These are phyloP conservation scores for Ensete glaucum DNA, from an alignment of 176 grass and related monocot species.

Conservation along the genomic window DNA sequence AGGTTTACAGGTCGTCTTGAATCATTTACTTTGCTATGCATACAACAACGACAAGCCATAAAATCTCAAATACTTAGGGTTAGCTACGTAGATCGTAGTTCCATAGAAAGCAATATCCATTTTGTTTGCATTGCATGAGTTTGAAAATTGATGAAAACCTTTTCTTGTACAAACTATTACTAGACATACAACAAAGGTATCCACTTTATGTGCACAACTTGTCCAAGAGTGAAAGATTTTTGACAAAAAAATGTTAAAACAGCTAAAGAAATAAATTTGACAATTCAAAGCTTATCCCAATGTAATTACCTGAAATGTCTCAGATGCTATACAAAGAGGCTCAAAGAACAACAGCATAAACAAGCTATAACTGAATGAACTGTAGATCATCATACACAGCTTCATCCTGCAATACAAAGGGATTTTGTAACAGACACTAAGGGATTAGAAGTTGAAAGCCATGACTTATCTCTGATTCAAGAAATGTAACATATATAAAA, in stretches of 20 bases:
- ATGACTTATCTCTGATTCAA: background rate
- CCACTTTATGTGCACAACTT: background rate
- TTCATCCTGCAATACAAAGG: conserved; percentile 57
- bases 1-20: background rate
- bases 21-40: conserved; percentile 1
- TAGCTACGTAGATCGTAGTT: too few relatives aligned
- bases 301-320: conserved; percentile 84
- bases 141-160: too few relatives aligned
- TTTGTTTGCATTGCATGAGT: too few relatives aligned
- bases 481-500: background rate
- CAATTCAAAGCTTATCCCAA: background rate
- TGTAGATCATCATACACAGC: conserved; percentile 63
- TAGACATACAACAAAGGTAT: background rate
- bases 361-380: conserved; percentile 62
- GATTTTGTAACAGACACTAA: background rate
- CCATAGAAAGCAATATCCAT: too few relatives aligned
- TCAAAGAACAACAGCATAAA: conserved; percentile 95
- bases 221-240: background rate
- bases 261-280: conserved; percentile 12
- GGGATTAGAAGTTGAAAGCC: conserved; percentile 3
- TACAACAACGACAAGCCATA: background rate
- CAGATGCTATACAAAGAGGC: conserved; percentile 79
- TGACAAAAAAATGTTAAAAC: background rate
- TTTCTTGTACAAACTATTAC: too few relatives aligned
- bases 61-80: too few relatives aligned